Base-by-base conservation (phyloP, 371 early-diverging fungal species). In the Mucor sp. region DNA sequence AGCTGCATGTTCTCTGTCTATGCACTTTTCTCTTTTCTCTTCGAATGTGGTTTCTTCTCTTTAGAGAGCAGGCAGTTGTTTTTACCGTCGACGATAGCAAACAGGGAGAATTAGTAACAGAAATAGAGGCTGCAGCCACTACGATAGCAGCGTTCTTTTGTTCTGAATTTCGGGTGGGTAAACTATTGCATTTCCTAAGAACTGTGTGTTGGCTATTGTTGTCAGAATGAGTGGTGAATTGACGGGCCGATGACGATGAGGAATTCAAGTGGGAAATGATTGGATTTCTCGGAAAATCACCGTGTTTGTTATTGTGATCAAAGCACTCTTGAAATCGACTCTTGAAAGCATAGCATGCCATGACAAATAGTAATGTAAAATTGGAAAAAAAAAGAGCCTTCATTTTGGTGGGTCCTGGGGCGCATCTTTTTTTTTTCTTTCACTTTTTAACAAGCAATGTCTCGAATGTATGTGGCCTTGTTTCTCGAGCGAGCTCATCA, bases 291-390 rank as follows among this genome's bases (percentile, higher is more conserved):
- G 32, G 58, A 5, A 37, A 23, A 21, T 25, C 50, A 23, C 4
- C 9, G 23, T 4, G 21, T 23, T 21, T 25, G 23, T 25, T 23
- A 50, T 50, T 12, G 25, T 23, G n/a, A 21, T 58, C 37, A 58
- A 58, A 58, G 23, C 21, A 32, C 21, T 58, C 39, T 58, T 58
- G 33, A 58, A 58, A 58, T 21, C 37, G 33, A 56, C 56, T 56
- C 32, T 56, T 56, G 4, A 32, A 56, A 4, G n/a, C 6, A 56
- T 50, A 14, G 14, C 56, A 56, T 32, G 56, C 32, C 32, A 30
- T 56, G 17, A 30, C 32, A 32, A 15, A 8, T 6, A 17, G n/a
- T n/a, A 15, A 15, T 6, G 30, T 15, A n/a, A 28, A 47, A n/a
- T 47, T 19, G 32, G 11, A 50, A 50, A 9, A 25, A 17, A 47